Evolutionary conservation across 768 basidiomycete species (phyloP), one percentile per base, ranked within the genome.

Genomic region (Boletus reticuloceps): DNA sequence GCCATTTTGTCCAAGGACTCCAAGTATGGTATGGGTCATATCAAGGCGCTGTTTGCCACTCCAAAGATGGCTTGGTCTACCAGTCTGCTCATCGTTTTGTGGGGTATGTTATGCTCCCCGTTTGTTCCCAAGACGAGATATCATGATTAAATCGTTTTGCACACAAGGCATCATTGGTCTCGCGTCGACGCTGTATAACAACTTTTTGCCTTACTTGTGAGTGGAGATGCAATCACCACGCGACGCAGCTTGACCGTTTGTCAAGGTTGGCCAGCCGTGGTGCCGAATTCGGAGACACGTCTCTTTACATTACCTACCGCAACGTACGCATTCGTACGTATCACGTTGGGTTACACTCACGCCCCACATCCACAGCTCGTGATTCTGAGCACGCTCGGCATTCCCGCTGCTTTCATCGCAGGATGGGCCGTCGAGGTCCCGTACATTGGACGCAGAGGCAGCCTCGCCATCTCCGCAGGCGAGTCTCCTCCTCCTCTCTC

Each of bases 351-450:
- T 14, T 36, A 1, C 17, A 38, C 47, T 59, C 36, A 61, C 20
- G 3, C 27, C 29, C 17, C 27, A 32, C 40, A 31, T 31, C 19
- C 17, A 47, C 61, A 89, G 87, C 82, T 84, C 80, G 82, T 85
- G 16, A 89, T 91, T 52, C 67, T 90, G 36, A 85, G 82, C 52
- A 74, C 81, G 0, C 76, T 86, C 27, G 87, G 88, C 12, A 77
- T 91, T 8, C 88, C 89, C 0, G 86, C 86, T 0, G 85, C 89
- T 1, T 75, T 91, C 27, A 68, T 90, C 8, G 86, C 88, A 0
- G 89, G 88, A 0, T 84, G 82, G 74, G 75, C 84, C 36, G 87
- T 91, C 37, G 86, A 90, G 58, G 61, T 82, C 20, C 86, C 82
- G 0, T 70, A 74, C 53, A 60, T 90, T 9, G 89, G 88, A 22